Evolutionary conservation across 805 yeast species (phyloP).

Genomic region (Kodamaea sagamina): DNA sequence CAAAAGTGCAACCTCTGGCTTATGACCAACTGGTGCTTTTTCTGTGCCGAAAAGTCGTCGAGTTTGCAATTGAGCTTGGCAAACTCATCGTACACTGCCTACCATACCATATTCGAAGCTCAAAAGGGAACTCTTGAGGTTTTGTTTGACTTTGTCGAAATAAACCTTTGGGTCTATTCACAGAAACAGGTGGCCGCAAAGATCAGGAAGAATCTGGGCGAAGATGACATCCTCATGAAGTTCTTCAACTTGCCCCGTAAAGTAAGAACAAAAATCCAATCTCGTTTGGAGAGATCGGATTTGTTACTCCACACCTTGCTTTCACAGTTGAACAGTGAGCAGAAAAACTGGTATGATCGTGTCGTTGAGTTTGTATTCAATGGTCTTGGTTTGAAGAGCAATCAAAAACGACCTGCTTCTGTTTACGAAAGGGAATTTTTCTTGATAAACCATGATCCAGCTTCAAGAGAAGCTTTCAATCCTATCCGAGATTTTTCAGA

Average conservation of each 20-base stretch:
- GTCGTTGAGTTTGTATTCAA: slow-evolving; percentile 29
- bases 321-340: slow-evolving; percentile 23
- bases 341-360: slow-evolving; percentile 32
- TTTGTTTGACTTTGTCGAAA: slow-evolving; percentile 24
- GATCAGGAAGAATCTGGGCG: neutral
- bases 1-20: slow-evolving; percentile 31
- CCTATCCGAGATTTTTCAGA: slow-evolving; percentile 1
- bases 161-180: slow-evolving; percentile 16
- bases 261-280: slow-evolving; percentile 6
- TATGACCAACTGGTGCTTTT: slow-evolving; percentile 37
- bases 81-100: slow-evolving; percentile 22
- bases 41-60: slow-evolving; percentile 34
- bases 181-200: slow-evolving; percentile 1
- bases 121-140: slow-evolving; percentile 22
- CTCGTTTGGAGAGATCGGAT: slow-evolving; percentile 13
- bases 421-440: slow-evolving; percentile 29
- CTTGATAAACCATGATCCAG: slow-evolving; percentile 24
- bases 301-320: slow-evolving; percentile 19
- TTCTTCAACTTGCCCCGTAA: slow-evolving; percentile 11
- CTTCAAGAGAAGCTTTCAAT: slow-evolving; percentile 14
- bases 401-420: slow-evolving; percentile 20
- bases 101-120: slow-evolving; percentile 27
- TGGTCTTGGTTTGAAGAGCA: slow-evolving; percentile 25
- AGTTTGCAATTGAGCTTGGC: slow-evolving; percentile 21
- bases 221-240: slow-evolving; percentile 1